Base-by-base conservation (phyloP, 2,329 filamentous ascomycete species). In the Epichloe gansuensis region DNA sequence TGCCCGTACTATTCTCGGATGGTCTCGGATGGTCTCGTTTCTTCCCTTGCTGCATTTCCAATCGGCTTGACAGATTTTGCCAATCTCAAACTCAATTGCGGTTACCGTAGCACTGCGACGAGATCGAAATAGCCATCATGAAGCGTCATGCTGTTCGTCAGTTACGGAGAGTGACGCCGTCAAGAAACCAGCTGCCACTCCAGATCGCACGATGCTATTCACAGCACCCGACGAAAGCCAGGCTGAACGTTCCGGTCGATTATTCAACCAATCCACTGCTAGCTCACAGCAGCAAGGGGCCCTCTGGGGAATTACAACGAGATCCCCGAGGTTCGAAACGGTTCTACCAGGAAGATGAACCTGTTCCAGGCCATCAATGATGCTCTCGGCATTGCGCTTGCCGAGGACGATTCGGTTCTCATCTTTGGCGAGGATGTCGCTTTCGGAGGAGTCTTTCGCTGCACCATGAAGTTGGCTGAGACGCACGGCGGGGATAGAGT, bases 381-480 rank as follows among this genome's bases (percentile, higher is more conserved):
- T 58, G 91, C 91, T 11, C 76, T 98, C 23, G 81, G 86, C 23
- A 87, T 85, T 54, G 88, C 91, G 25, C 77, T 98, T 31, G 81
- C 85, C 15, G 81, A 85, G 38, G 91, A 96, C 61, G 88, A 95
- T 58, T 83, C 85, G 17, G 89, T 95, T 23, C 73, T 97, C 53
- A 77, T 98, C 9, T 98, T 98, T 62, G 93, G 93, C 43, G 93
- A 98, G 69, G 93, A 98, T 65, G 90, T 98, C 7, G 88, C 93
- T 13, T 98, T 98, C 58, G 93, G 93, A 43, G 93, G 93, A 51
- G 93, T 98, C 15, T 98, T 98, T 65, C 81, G 93, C 53, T 96
- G 90, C 70, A 91, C 88, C 35, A 91, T 93, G 82, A 88, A 91
- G 61, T 77, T 98, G 15, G 83, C 89, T 35, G 86, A 90, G 56